Conservation (phyloP, 2,329 filamentous ascomycete species). For the Trichoderma sp. region DNA sequence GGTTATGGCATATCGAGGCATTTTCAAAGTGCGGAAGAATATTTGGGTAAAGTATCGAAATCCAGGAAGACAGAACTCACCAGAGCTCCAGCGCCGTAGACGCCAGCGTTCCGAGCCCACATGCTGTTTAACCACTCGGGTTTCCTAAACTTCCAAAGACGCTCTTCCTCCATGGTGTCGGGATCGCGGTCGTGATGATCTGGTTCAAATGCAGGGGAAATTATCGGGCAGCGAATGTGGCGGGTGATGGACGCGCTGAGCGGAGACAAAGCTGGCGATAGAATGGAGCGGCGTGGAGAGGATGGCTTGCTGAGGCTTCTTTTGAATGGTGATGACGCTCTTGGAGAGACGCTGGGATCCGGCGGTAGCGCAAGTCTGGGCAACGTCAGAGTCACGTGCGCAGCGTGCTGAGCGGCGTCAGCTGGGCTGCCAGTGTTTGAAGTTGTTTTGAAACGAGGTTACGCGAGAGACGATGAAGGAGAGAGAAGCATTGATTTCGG, state of each 20-base stretch:
- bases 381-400: conserved; percentile 26
- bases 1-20: neutral
- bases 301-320: conserved; percentile 3
- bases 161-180: conserved; percentile 60
- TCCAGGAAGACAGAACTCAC: conserved; percentile 45
- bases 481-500: neutral
- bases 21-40: neutral
- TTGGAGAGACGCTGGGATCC: conserved; percentile 10
- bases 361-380: conserved; percentile 20
- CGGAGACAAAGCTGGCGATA: neutral
- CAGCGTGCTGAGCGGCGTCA: neutral
- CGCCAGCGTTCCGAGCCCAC: conserved; percentile 63
- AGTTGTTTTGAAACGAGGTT: neutral
- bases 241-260: neutral
- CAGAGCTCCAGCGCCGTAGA: conserved; percentile 64
- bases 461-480: neutral
- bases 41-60: neutral
- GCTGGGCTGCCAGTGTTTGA: neutral
- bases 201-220: neutral
- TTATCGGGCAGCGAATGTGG: neutral
- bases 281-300: neutral
- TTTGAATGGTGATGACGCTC: conserved; percentile 14
- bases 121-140: conserved; percentile 68
- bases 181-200: conserved; percentile 13
- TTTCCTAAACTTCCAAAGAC: conserved; percentile 67